A percentile compares a stretch with the other conserved stretches of the same genome.
These are phyloP conservation scores for Neofusicoccum laricinum DNA, from an alignment of 2,329 filamentous ascomycete species.

Conservation along the genomic window DNA sequence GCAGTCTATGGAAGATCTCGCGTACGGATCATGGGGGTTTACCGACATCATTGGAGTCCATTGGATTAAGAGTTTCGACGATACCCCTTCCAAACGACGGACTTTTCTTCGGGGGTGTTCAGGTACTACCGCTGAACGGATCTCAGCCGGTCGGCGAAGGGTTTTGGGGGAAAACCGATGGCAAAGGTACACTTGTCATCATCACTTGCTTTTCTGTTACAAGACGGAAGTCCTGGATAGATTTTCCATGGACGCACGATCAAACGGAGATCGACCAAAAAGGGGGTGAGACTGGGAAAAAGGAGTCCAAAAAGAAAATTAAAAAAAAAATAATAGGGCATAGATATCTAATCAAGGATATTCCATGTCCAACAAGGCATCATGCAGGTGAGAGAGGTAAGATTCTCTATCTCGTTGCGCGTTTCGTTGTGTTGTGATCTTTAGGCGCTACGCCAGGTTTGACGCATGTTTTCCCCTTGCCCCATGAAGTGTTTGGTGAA, in stretches of 20 bases:
- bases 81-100: slow-evolving; percentile 6
- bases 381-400: too few relatives aligned
- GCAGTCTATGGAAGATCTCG: not conserved
- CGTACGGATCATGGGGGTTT: not conserved
- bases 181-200: not conserved
- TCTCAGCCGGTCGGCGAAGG: not conserved
- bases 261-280: not conserved
- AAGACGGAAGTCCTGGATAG: not conserved
- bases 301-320: not conserved
- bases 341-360: slow-evolving; percentile 15
- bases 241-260: not conserved
- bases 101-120: not conserved
- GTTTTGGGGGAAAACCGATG: not conserved
- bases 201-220: not conserved
- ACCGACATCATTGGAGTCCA: slow-evolving; percentile 9
- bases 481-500: too few relatives aligned
- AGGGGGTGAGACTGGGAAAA: not conserved
- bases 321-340: slow-evolving; percentile 13
- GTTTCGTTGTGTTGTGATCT: too few relatives aligned
- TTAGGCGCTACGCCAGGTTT: too few relatives aligned
- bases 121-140: not conserved
- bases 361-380: not conserved
- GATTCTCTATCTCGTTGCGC: too few relatives aligned
- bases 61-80: slow-evolving; percentile 5
- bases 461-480: too few relatives aligned